Evolutionary conservation across 495 filamentous ascomycete genomes (phyloP), one percentile per base, ranked within the genome.

Genomic region (Tirmania nivea): DNA sequence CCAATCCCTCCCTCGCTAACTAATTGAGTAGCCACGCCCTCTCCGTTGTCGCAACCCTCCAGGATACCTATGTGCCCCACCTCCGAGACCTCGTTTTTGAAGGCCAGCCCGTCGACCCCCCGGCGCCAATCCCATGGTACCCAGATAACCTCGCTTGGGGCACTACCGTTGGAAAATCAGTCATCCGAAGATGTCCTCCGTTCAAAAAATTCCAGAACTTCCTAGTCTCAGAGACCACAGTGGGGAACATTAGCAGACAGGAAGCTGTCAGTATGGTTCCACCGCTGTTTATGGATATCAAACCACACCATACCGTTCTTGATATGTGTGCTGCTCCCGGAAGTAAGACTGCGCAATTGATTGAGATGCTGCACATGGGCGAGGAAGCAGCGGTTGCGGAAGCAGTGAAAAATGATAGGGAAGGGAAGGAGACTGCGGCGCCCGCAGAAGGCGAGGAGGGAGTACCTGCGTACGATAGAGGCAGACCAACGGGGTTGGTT

Each of bases 201-300:
- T 97, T 97, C 65, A 78, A 84, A 48, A 81, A 81, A 14, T 96
- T 97, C 67, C 90, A 97, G 67, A 92, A 90, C 65, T 97, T 93
- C 72, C 71, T 97, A n/a, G 90, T 97, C 20, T 88, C 87, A 25
- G 90, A 97, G 71, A 94, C 90, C 10, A 86, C 82, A 48, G 84
- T 94, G 51, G 90, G 90, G 62, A 97, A 96, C 63, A 96, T 97
- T 64, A 92, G 81, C 66, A 77, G 90, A 60, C 90, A 97, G 68
- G 90, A 97, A 69, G 78, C 89, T 19, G 90, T 97, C 56, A 92
- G 84, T 72, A 97, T 97, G 90, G 94, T 97, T 57, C 90, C 90
- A 21, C 92, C 92, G 20, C 77, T 96, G 51, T 70, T 96, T 55
- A 84, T 96, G 75, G 89, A 94, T 63, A 68, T 94, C 34, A 76